Evolutionary conservation across 2,329 filamentous ascomycete genomes (phyloP), one percentile per base, ranked within the genome.

Genomic region (Trichoderma pleuroti): DNA sequence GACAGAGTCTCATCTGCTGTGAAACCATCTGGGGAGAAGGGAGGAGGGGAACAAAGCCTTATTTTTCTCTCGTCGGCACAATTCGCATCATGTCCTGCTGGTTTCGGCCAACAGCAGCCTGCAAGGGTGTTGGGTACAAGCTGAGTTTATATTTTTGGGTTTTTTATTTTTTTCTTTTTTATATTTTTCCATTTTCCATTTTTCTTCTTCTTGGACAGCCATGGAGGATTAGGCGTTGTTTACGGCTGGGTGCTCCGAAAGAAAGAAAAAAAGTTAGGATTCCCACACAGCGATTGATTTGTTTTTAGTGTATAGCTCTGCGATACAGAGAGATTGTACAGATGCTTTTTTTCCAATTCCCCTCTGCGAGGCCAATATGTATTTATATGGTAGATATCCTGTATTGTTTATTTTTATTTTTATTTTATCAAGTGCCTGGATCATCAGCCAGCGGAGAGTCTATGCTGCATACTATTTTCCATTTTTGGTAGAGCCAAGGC

Each of bases 1-100:
- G 46, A 68, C 66, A 52, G 39, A 26, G 66, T 68, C 66, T 68
- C 66, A 68, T 42, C 61, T 49, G 60, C 68, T 59, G 60, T 70
- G 24, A 46, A 59, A 59, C 68, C 32, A 49, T 64, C 34, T 52
- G 21, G 54, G 52, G 28, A 36, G 26, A 60, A 59, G 26, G 39
- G 60, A 62, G 46, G 18, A 32, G 34, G 34, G 56, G 16, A 32
- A 61, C 39, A 68, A 68, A 67, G 36, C 26, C n/a, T 30, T 34
- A 26, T 28, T 28, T n/a, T 30, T 16, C 36, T 30, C 16, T 24
- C 18, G 24, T 21, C 49, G 49, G 21, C 24, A 30, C 24, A 30
- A 16, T 18, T 42, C 11, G 49, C 36, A 66, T 68, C 26, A 60
- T 60, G 39, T 32, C 18, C 8, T 59, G 54, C 54, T 68, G 54